These are phyloP conservation scores for Deinandra increscens DNA, from an alignment of 129 eudicot species.

Conservation along the genomic window DNA sequence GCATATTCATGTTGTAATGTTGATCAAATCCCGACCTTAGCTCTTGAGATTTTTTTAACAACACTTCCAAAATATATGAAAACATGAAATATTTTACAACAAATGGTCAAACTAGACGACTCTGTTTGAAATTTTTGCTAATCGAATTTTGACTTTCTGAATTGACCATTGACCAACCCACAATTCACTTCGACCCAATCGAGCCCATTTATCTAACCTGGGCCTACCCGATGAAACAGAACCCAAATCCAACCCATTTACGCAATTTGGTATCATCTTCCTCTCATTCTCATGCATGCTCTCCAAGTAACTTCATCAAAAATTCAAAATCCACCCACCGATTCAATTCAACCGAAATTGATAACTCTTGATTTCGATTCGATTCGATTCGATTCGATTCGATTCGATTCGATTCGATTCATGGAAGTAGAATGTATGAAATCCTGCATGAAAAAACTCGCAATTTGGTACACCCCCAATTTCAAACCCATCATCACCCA, in stretches of 20 bases:
- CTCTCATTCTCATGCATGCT: conserved; percentile 26
- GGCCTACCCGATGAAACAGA: background rate
- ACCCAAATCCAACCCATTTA: background rate
- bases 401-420: background rate
- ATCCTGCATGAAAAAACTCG: conserved; percentile 43
- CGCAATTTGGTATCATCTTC: too few species aligned
- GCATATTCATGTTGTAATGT: too few species aligned
- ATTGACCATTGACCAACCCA: background rate
- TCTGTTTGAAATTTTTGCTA: too few species aligned
- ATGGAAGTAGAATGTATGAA: conserved; percentile 35
- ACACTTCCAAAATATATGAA: too few species aligned
- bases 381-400: background rate
- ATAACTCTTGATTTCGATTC: too few species aligned
- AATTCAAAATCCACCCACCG: background rate
- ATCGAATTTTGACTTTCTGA: background rate
- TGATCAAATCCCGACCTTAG: too few species aligned
- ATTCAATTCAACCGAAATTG: too few species aligned
- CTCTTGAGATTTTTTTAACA: too few species aligned
- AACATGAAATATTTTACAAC: too few species aligned
- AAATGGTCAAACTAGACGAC: background rate
- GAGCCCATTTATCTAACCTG: conserved; percentile 3
- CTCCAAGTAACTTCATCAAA: too few species aligned
- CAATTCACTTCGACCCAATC: background rate
- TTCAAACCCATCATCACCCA: conserved; percentile 50
- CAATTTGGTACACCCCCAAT: conserved; percentile 48